phyloP scores from a whole-genome alignment of 805 yeast species.

The Ascoidea asiatica region DNA sequence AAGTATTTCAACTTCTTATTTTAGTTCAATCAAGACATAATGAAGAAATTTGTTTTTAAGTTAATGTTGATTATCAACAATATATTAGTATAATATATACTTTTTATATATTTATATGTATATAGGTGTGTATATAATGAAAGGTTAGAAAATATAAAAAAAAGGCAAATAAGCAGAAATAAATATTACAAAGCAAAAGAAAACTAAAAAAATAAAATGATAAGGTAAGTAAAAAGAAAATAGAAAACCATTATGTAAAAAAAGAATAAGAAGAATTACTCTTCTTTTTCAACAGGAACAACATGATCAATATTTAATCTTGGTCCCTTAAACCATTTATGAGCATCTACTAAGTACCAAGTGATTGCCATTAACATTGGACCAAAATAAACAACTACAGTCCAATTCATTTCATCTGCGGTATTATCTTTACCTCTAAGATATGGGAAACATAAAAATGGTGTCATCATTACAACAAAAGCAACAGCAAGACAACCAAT shows the following conservation, averaged over 20 bases:
- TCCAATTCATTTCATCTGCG: conserved; percentile 46
- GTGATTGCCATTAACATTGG: conserved; percentile 36
- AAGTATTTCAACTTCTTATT: too few species aligned
- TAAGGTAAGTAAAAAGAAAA: neutral
- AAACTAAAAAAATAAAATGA: neutral
- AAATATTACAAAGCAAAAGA: too few species aligned
- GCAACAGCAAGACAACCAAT: conserved; percentile 33
- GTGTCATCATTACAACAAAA: conserved; percentile 42
- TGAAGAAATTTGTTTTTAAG: too few species aligned
- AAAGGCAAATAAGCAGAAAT: neutral
- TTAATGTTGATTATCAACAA: too few species aligned
- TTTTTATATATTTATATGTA: too few species aligned
- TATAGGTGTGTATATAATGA: too few species aligned
- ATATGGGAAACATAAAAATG: conserved; percentile 14
- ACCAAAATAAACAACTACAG: conserved; percentile 46
- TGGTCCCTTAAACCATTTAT: conserved; percentile 50
- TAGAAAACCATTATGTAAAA: neutral
- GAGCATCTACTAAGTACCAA: conserved; percentile 41
- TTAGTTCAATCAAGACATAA: too few species aligned
- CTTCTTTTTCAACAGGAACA: conserved; percentile 16
- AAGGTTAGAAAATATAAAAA: neutral
- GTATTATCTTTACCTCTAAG: conserved; percentile 14
- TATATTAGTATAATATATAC: too few species aligned
- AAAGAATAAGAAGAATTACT: conserved; percentile 2
- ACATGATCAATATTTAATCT: conserved; percentile 33